These are phyloP conservation scores for Phytophthora kernoviae DNA, from an alignment of 352 stramenopile species.

Conservation along the genomic window DNA sequence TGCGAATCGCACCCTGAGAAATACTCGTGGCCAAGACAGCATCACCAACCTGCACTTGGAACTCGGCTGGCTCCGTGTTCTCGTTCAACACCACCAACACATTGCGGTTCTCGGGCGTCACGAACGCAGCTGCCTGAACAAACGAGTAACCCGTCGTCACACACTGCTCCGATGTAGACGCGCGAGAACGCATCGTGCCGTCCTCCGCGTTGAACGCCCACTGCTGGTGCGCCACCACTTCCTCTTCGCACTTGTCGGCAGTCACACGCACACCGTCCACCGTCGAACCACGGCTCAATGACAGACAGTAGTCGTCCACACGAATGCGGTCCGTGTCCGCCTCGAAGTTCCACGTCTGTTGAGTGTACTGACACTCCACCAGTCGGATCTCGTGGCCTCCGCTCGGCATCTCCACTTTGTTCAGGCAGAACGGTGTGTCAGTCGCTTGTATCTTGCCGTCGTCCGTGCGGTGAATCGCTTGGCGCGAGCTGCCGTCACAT, in stretches of 20 bases:
- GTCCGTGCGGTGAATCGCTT: conserved; percentile 49
- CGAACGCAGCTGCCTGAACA: conserved; percentile 65
- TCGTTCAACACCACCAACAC: conserved; percentile 84
- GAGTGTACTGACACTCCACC: conserved; percentile 65
- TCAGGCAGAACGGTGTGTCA: conserved; percentile 57
- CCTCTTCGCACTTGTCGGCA: conserved; percentile 39
- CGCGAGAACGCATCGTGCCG: conserved; percentile 48
- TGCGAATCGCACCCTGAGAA: conserved; percentile 66
- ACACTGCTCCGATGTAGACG: conserved; percentile 50
- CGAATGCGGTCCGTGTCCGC: conserved; percentile 41
- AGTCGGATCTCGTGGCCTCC: conserved; percentile 64
- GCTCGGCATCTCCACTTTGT: conserved; percentile 39
- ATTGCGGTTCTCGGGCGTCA: conserved; percentile 71
- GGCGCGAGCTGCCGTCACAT: conserved; percentile 67
- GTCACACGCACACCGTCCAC: conserved; percentile 50
- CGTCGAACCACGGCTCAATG: conserved; percentile 60
- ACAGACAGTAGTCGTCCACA: conserved; percentile 62
- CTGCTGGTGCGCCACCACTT: conserved; percentile 41
- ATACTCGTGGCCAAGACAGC: conserved; percentile 46
- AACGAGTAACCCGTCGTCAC: conserved; percentile 80
- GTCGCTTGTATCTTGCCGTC: conserved; percentile 74
- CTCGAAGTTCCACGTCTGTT: conserved; percentile 67
- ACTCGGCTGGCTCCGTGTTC: conserved; percentile 70
- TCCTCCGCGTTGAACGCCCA: conserved; percentile 60
- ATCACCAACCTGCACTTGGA: conserved; percentile 59